Percentiles rank a stretch among this genome's conserved stretches.
phyloP scores from a whole-genome alignment of 2,329 filamentous ascomycete genomes.

The Calonectria crousiana region DNA sequence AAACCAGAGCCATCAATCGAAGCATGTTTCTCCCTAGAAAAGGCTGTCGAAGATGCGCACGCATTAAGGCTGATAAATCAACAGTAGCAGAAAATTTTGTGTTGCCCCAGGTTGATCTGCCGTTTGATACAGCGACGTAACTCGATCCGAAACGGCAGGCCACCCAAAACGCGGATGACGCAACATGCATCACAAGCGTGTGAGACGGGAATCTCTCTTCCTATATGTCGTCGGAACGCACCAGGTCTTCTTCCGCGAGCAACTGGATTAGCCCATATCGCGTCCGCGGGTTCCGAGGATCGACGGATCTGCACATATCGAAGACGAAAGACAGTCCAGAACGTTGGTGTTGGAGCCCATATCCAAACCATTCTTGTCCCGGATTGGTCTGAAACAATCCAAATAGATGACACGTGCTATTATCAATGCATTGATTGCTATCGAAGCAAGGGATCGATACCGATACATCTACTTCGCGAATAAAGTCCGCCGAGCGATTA shows the following conservation, averaged over 20 bases:
- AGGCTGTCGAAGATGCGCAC: background rate
- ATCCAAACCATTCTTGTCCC: background rate
- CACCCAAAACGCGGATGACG: background rate
- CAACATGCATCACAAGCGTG: background rate
- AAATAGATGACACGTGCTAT: background rate
- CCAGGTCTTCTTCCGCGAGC: background rate
- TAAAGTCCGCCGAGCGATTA: background rate
- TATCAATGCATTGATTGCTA: background rate
- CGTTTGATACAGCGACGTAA: background rate
- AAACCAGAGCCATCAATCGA: background rate
- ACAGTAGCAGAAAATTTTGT: background rate
- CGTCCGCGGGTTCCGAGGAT: background rate
- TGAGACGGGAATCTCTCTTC: background rate
- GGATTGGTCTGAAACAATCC: background rate
- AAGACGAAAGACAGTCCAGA: background rate
- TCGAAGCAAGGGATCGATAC: background rate
- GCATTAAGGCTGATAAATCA: background rate
- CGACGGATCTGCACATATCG: background rate
- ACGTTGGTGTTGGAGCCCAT: background rate
- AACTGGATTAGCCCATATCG: background rate
- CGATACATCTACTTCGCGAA: background rate
- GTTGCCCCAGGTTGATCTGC: background rate
- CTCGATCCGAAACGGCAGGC: background rate
- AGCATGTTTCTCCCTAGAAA: background rate
- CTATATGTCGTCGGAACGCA: background rate